phyloP scores from a whole-genome alignment of 140 eudicot genomes.

The Flaveria floridana region DNA sequence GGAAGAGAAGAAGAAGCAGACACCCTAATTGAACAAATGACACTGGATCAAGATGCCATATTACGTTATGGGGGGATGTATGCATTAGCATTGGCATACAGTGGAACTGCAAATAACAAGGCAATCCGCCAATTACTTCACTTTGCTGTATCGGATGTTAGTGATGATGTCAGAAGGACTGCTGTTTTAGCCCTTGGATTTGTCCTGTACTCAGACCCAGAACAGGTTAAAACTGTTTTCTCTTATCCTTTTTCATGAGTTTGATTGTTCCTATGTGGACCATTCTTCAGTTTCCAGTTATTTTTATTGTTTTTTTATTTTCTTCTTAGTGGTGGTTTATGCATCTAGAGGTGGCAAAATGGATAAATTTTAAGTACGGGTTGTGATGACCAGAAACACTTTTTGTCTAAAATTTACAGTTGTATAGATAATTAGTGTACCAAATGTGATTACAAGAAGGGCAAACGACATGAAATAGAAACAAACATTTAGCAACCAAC shows the following conservation, averaged over 20 bases:
- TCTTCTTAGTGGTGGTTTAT: neutral
- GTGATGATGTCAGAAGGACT: constrained; percentile 95
- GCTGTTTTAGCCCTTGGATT: constrained; percentile 97
- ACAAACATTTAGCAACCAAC: neutral
- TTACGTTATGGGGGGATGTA: constrained; percentile 96
- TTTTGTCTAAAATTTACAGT: neutral
- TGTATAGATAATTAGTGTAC: neutral
- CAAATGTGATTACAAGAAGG: neutral
- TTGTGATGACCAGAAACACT: neutral
- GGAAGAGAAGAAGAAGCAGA: constrained; percentile 99
- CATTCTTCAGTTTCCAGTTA: neutral
- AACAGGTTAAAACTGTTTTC: constrained; percentile 62
- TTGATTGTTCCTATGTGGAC: neutral
- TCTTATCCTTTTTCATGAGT: neutral
- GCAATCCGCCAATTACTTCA: constrained; percentile 92
- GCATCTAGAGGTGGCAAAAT: neutral
- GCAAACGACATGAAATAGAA: neutral
- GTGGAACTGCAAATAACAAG: constrained; percentile 90
- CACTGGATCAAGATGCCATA: constrained; percentile 95
- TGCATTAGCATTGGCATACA: constrained; percentile 90
- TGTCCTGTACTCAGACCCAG: constrained; percentile 87
- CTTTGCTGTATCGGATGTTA: constrained; percentile 96
- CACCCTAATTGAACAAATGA: constrained; percentile 87
- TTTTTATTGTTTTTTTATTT: neutral
- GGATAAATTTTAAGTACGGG: neutral